These are phyloP conservation scores for Malassezia cuniculi DNA, from an alignment of 1,284 basidiomycete species.

Conservation along the genomic window DNA sequence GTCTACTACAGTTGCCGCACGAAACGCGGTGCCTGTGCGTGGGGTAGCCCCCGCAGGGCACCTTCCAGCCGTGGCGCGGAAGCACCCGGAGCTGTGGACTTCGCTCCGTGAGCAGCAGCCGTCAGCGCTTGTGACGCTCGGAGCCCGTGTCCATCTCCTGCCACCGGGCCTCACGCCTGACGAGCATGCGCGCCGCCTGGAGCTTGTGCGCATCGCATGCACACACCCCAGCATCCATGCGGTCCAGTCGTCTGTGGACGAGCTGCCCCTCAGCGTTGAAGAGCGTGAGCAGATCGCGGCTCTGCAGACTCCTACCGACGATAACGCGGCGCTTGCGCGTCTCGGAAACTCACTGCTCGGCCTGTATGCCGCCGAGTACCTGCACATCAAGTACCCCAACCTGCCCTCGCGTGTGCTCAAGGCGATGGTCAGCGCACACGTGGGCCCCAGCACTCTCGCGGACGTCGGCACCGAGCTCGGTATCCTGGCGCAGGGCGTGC, in stretches of 20 bases:
- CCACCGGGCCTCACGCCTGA: constrained; percentile 15
- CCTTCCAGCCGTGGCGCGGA: constrained; percentile 30
- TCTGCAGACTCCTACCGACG: constrained; percentile 12
- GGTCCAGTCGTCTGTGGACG: constrained; percentile 10
- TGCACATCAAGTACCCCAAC: constrained; percentile 73
- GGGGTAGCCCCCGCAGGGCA: constrained; percentile 18
- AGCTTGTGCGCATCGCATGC: constrained; percentile 28
- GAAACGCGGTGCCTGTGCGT: constrained; percentile 5
- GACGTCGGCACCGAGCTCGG: constrained; percentile 59
- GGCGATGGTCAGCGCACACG: constrained; percentile 76
- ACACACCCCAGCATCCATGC: constrained; percentile 30
- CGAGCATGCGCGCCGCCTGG: constrained; percentile 21
- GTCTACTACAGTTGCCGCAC: background rate
- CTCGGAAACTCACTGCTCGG: constrained; percentile 84
- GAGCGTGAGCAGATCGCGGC: constrained; percentile 8
- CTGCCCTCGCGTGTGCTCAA: constrained; percentile 80
- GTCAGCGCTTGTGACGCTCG: constrained; percentile 27
- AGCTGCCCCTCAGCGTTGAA: constrained; percentile 9
- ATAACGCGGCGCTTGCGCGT: constrained; percentile 68
- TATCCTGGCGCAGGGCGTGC: constrained; percentile 30
- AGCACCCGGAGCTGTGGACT: constrained; percentile 31
- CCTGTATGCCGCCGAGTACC: constrained; percentile 72
- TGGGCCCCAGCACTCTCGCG: constrained; percentile 69
- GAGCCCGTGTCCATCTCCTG: constrained; percentile 27
- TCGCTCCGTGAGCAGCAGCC: constrained; percentile 28